Evolutionary conservation across 176 grass and related monocot genomes (phyloP), one percentile per base, ranked within the genome.

Genomic region (Phragmites australis): DNA sequence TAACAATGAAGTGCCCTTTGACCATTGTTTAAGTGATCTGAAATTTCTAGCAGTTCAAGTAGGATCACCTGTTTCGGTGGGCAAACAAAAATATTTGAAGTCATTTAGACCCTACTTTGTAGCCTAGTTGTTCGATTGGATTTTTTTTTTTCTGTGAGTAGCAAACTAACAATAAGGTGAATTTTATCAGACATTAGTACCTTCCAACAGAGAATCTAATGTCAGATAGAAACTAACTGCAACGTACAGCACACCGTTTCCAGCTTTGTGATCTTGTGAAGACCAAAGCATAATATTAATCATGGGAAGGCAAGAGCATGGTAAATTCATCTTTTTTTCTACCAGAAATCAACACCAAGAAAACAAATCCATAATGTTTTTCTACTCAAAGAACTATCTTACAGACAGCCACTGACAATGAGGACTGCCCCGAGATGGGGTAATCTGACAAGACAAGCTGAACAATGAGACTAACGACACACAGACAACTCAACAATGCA

Each of bases 381-480:
- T 41, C 32, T 29, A 86, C 57, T 72, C 30, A 45, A 82, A 72
- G 78, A 90, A 79, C 79, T 97, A 93, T 93, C 75, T 91, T 97
- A 97, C 88, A 93, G 89, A 78, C 9, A 72, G 60, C 58, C 72
- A 86, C 68, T 78, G 78, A 86, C 78, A 89, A 82, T n/a, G 39
- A 39, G 12, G 46, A 32, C 62, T 56, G 26, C 76, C 82, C 61
- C 56, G 60, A 75, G 77, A 81, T 18, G 54, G 77, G 46, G 82
- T 46, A 90, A 74, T 77, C 15, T 6, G 70, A 88, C 93, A 91
- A 87, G 84, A 87, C 81, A 82, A 85, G 83, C 82, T 87, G 88
- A 90, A 83, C 73, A 70, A 70, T 65, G 69, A 79, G 79, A 86
- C 69, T 29, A 81, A 58, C 74, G 70, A 89, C 78, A 86, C 50